Conservation (phyloP, 73 alveolate genomes). For the Symbiodinium pilosum region DNA sequence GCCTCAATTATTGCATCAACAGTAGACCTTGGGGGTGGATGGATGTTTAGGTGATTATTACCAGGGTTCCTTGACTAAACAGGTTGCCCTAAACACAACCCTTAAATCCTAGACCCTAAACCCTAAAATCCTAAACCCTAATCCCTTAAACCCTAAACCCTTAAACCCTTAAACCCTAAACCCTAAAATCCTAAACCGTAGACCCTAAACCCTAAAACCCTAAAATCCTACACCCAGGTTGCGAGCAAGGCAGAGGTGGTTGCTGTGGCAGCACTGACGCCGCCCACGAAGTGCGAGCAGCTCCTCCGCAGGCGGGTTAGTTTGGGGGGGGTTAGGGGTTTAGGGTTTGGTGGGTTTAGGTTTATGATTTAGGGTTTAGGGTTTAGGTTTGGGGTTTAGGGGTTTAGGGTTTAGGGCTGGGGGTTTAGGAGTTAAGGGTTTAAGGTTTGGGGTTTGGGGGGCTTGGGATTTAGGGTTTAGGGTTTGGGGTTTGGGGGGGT, state of each 20-base stretch:
- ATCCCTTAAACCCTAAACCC: not conserved
- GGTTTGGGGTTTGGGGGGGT: not conserved
- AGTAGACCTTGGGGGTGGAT: no score
- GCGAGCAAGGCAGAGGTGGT: slow-evolving; percentile 43
- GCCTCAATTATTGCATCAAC: no score
- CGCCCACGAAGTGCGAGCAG: slow-evolving; percentile 43
- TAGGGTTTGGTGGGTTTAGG: not conserved
- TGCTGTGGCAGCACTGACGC: slow-evolving; percentile 12
- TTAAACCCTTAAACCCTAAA: not conserved
- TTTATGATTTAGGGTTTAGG: no score
- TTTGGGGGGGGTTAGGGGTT: no score
- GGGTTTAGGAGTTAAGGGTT: no score
- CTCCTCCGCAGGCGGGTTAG: slow-evolving; percentile 16
- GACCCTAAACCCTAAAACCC: not conserved
- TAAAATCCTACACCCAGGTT: not conserved
- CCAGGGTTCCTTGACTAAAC: no score
- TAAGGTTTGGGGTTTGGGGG: not conserved
- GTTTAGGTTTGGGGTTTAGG: not conserved
- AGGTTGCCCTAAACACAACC: no score
- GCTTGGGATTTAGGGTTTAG: no score
- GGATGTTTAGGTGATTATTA: no score
- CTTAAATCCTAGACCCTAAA: no score
- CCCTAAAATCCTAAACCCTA: not conserved
- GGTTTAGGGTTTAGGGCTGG: not conserved
- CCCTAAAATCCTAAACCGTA: not conserved